Evolutionary conservation across 441 rosid species (phyloP).

Genomic region (Geranium incanum): DNA sequence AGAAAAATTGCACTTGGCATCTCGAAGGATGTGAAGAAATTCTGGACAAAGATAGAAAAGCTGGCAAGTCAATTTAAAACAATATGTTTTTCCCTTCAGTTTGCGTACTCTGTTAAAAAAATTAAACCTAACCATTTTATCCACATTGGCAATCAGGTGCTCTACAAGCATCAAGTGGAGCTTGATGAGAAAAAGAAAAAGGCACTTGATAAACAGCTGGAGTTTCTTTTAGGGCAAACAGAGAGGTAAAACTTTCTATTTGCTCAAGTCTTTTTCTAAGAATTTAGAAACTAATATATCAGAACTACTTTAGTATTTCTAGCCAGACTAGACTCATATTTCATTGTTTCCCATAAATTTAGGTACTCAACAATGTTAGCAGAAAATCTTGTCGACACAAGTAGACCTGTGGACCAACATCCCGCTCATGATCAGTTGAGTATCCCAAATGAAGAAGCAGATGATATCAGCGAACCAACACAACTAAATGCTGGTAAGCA

Average conservation of each 20-base stretch:
- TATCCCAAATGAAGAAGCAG: constrained; percentile 30
- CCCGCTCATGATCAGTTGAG: constrained; percentile 26
- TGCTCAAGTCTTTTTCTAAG: not conserved
- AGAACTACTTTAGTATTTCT: not conserved
- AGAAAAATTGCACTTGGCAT: constrained; percentile 85
- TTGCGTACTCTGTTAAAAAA: constrained; percentile 11
- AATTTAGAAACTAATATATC: constrained; percentile 6
- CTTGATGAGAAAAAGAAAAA: constrained; percentile 95
- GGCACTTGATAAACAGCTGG: constrained; percentile 93
- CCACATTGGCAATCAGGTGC: constrained; percentile 45
- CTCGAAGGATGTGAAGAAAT: constrained; percentile 93
- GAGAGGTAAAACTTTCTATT: constrained; percentile 54
- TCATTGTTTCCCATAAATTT: constrained; percentile 13
- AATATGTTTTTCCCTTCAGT: constrained; percentile 18
- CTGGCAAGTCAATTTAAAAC: constrained; percentile 49
- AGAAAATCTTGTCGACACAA: constrained; percentile 74
- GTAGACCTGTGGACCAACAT: constrained; percentile 36
- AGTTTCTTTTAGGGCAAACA: constrained; percentile 96
- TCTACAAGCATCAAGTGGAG: constrained; percentile 93
- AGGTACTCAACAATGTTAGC: constrained; percentile 99
- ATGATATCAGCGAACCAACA: constrained; percentile 27
- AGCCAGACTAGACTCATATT: constrained; percentile 15
- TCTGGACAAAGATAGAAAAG: constrained; percentile 96
- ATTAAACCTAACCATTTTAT: constrained; percentile 13
- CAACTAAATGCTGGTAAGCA: constrained; percentile 45